Percentiles rank a stretch among this genome's conserved stretches.
phyloP scores from a whole-genome alignment of 495 filamentous ascomycete genomes.

The Penicillium silybi region DNA sequence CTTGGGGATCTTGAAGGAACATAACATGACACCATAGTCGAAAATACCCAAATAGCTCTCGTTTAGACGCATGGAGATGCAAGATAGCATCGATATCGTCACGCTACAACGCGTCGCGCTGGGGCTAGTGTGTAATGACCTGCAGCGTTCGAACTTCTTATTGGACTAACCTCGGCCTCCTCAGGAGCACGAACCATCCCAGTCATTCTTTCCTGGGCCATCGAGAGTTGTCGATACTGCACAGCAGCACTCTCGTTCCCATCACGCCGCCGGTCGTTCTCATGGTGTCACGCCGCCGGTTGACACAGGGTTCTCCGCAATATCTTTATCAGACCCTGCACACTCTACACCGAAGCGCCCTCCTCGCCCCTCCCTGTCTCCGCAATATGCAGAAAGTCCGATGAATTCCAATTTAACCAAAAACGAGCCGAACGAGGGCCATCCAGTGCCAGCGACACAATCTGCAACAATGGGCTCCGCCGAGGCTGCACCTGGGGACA shows the following conservation, averaged over 20 bases:
- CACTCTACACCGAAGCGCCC: neutral
- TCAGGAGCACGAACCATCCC: constrained; percentile 33
- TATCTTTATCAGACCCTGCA: constrained; percentile 6
- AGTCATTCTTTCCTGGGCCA: constrained; percentile 13
- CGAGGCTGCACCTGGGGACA: constrained; percentile 40
- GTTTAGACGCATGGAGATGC: constrained; percentile 35
- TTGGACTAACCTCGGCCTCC: constrained; percentile 29
- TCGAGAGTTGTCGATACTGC: constrained; percentile 7
- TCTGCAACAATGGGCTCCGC: constrained; percentile 32
- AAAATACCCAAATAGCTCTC: neutral
- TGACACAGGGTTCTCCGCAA: neutral
- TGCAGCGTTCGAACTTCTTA: constrained; percentile 28
- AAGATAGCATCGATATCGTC: constrained; percentile 48
- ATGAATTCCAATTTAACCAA: constrained; percentile 5
- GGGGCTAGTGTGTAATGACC: constrained; percentile 38
- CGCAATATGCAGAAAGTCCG: constrained; percentile 17
- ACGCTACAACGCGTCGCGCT: constrained; percentile 49
- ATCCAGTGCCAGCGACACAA: constrained; percentile 5
- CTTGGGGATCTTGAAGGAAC: neutral
- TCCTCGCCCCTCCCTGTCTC: neutral
- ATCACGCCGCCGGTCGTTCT: neutral
- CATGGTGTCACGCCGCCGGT: constrained; percentile 6
- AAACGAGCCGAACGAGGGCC: constrained; percentile 1
- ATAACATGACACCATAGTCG: neutral
- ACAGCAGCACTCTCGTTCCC: neutral